Evolutionary conservation across 2,329 filamentous ascomycete genomes (phyloP), one percentile per base, ranked within the genome.

Genomic region (Colletotrichum sp.): DNA sequence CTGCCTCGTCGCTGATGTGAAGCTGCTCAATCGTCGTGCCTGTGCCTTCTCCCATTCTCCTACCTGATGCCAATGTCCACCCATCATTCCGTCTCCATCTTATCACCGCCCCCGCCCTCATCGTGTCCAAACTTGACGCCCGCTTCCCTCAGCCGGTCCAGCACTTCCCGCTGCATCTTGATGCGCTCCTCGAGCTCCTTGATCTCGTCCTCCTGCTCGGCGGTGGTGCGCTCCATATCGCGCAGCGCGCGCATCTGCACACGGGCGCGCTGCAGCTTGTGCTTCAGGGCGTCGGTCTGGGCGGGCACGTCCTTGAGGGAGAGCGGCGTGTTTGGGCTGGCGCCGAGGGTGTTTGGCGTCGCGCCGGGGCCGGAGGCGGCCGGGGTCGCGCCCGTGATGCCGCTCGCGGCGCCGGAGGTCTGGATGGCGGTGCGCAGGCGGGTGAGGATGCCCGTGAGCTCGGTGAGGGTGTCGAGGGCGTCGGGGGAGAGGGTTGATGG

Each of bases 381-480:
- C 72, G 83, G 81, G 55, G 86, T 86, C 67, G 83, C 84, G 65
- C 84, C 85, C 7, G 83, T 83, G 60, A 84, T 84, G 65, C 86
- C 81, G 69, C 86, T 83, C 52, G 85, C 80, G 13, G 79, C 74
- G 64, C 84, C 78, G 66, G 84, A 84, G 61, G 85, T 83, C 81
- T 86, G 79, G 79, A 87, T 85, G 18, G 81, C 76, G 82, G 87
- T 88, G 79, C 94, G 92, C 21, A 98, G 90, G 67, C 95, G 94
- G 78, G 92, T 89, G 77, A 98, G 92, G 79, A 98, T 92, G 75
- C 92, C 90, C 81, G 95, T 93, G 70, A 98, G 92, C 81, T 96
- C 92, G 30, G 96, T 95, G 70, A 98, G 91, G 79, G 95, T 92
- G 87, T 98, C 96, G 86, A 98, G 95, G 66, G 92, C 92, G 84